Percentiles rank a stretch among this genome's conserved stretches.
Evolutionary conservation across 2,329 filamentous ascomycete genomes (phyloP).

Genomic region (Raffaelea albimanens): DNA sequence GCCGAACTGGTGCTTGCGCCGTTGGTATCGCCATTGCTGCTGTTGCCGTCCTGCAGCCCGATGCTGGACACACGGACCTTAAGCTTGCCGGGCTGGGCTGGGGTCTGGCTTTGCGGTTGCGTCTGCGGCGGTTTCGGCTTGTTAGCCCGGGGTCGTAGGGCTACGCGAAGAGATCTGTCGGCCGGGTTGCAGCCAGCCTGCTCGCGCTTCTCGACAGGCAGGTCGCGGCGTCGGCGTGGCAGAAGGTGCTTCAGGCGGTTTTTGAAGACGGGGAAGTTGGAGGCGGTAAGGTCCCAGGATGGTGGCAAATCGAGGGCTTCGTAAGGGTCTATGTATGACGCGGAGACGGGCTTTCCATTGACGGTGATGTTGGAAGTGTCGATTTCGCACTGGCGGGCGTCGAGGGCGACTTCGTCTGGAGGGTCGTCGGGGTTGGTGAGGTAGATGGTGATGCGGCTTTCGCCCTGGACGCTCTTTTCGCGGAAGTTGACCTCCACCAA

Average conservation of each 20-base stretch:
- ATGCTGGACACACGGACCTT: slow-evolving; percentile 9
- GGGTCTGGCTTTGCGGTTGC: background rate
- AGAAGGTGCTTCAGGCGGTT: slow-evolving; percentile 52
- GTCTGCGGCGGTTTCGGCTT: slow-evolving; percentile 8
- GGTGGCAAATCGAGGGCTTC: slow-evolving; percentile 50
- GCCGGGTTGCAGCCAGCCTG: slow-evolving; percentile 45
- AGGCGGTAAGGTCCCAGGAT: slow-evolving; percentile 52
- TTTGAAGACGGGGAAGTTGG: slow-evolving; percentile 67
- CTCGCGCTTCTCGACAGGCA: slow-evolving; percentile 46
- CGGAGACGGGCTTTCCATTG: slow-evolving; percentile 32
- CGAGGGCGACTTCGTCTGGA: slow-evolving; percentile 43
- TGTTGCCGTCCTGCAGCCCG: background rate
- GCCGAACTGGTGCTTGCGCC: background rate
- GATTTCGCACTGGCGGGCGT: slow-evolving; percentile 54
- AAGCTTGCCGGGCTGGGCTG: slow-evolving; percentile 7
- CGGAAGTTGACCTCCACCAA: slow-evolving; percentile 84
- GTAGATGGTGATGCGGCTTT: slow-evolving; percentile 72
- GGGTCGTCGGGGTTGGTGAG: slow-evolving; percentile 47
- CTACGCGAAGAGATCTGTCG: slow-evolving; percentile 39
- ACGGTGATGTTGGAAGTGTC: slow-evolving; percentile 45
- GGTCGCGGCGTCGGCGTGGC: slow-evolving; percentile 40
- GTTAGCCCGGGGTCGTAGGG: slow-evolving; percentile 23
- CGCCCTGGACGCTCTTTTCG: slow-evolving; percentile 63
- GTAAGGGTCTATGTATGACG: slow-evolving; percentile 56
- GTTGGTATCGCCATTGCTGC: background rate